These are phyloP conservation scores for Salix udensis DNA, from an alignment of 345 rosid species.

Conservation along the genomic window DNA sequence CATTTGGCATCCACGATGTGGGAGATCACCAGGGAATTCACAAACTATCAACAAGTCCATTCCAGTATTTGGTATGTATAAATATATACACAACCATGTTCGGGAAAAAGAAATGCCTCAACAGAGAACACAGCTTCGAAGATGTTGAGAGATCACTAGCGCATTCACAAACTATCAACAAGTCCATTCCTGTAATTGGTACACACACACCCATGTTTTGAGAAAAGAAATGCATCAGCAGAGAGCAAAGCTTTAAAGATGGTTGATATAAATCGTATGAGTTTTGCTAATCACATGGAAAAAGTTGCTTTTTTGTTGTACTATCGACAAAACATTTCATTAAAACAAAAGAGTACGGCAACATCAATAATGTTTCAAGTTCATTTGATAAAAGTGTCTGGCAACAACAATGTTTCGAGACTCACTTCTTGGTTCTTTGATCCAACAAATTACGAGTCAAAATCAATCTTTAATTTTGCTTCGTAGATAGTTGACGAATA, in stretches of 20 bases:
- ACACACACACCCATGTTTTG: neutral
- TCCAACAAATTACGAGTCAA: too few relatives aligned
- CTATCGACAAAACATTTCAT: too few relatives aligned
- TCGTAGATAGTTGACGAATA: too few relatives aligned
- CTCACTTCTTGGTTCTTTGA: too few relatives aligned
- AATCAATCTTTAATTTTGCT: too few relatives aligned
- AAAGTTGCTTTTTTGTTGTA: too few relatives aligned
- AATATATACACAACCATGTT: neutral
- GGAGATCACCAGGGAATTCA: conserved; percentile 8
- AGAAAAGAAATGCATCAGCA: conserved; percentile 18
- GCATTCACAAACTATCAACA: conserved; percentile 6
- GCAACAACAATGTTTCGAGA: too few relatives aligned
- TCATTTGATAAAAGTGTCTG: too few relatives aligned
- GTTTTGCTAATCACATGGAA: too few relatives aligned
- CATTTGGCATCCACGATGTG: neutral
- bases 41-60: conserved; percentile 6
- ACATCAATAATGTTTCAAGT: too few relatives aligned
- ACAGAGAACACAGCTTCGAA: neutral
- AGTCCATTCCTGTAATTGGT: neutral
- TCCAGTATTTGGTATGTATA: conserved; percentile 18
- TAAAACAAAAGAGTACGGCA: too few relatives aligned
- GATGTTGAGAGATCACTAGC: neutral
- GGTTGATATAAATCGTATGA: too few relatives aligned
- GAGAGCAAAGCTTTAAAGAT: neutral
- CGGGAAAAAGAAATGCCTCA: neutral